These are phyloP conservation scores for Ocimum tenuiflorum DNA, from an alignment of 257 asterid genomes.

Conservation along the genomic window DNA sequence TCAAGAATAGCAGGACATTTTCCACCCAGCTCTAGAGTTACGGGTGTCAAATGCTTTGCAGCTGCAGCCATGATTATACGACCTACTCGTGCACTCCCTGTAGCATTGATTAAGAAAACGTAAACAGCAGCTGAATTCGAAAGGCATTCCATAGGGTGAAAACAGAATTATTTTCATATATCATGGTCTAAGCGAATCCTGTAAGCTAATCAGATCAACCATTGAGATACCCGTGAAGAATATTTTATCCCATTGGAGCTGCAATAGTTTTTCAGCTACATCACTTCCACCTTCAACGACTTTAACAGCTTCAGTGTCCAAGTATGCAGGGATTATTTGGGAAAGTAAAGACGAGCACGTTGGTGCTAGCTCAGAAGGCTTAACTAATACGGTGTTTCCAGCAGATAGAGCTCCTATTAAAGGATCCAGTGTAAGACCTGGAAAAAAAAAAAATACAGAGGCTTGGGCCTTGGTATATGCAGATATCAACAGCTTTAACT, in stretches of 20 bases:
- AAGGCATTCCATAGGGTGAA: background rate
- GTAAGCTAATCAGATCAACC: background rate
- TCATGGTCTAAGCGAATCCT: background rate
- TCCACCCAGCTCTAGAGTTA: conserved; percentile 90
- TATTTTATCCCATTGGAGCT: conserved; percentile 81
- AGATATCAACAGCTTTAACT: conserved; percentile 3
- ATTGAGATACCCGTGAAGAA: conserved; percentile 68
- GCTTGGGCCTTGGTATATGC: background rate
- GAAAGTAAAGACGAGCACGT: conserved; percentile 62
- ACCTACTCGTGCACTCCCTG: conserved; percentile 80
- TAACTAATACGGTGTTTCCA: conserved; percentile 62
- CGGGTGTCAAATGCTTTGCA: conserved; percentile 92
- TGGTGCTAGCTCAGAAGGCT: conserved; percentile 83
- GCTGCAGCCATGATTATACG: conserved; percentile 80
- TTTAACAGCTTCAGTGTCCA: conserved; percentile 65
- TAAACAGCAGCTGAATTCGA: background rate
- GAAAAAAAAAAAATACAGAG: conserved; percentile 18
- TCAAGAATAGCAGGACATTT: conserved; percentile 83
- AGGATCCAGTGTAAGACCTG: conserved; percentile 79
- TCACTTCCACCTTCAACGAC: conserved; percentile 65
- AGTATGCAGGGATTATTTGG: conserved; percentile 49
- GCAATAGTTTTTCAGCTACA: conserved; percentile 53
- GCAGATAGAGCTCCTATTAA: conserved; percentile 84
- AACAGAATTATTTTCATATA: background rate
- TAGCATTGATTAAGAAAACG: background rate